Evolutionary conservation across 2,329 filamentous ascomycete species (phyloP).

Genomic region (Sphaerostilbella broomeana): DNA sequence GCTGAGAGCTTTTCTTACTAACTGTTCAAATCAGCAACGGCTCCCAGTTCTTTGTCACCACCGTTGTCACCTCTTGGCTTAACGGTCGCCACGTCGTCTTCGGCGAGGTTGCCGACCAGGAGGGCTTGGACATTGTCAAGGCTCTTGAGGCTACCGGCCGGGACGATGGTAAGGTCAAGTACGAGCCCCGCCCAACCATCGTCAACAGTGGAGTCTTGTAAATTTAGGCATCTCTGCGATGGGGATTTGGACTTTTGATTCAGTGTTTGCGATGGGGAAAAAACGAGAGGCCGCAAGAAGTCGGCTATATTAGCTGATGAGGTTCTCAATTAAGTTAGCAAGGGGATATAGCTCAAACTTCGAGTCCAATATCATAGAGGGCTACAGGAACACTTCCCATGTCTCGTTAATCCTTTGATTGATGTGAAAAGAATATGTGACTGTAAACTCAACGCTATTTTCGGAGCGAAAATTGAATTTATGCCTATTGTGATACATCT

Average conservation of each 20-base stretch:
- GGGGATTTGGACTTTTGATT: conserved; percentile 3
- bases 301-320: too few relatives aligned
- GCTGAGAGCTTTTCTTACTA: background rate
- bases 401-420: too few relatives aligned
- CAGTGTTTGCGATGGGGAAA: conserved; percentile 1
- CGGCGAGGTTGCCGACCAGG: conserved; percentile 58
- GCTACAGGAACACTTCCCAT: too few relatives aligned
- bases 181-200: conserved; percentile 53
- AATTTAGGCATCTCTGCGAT: conserved; percentile 18
- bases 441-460: too few relatives aligned
- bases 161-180: conserved; percentile 48
- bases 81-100: conserved; percentile 81
- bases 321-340: conserved; percentile 1
- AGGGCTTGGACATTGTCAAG: conserved; percentile 49
- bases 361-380: too few relatives aligned
- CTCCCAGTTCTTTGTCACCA: conserved; percentile 97
- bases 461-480: conserved; percentile 1
- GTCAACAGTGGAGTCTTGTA: conserved; percentile 46
- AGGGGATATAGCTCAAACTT: too few relatives aligned
- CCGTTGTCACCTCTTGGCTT: conserved; percentile 80
- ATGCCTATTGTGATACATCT: background rate
- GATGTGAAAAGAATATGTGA: too few relatives aligned
- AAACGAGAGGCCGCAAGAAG: background rate
- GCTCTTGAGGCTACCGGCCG: conserved; percentile 56
- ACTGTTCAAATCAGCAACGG: conserved; percentile 64